Evolutionary conservation across 2,329 filamentous ascomycete genomes (phyloP).

Genomic region (Rhinocladiella mackenziei): DNA sequence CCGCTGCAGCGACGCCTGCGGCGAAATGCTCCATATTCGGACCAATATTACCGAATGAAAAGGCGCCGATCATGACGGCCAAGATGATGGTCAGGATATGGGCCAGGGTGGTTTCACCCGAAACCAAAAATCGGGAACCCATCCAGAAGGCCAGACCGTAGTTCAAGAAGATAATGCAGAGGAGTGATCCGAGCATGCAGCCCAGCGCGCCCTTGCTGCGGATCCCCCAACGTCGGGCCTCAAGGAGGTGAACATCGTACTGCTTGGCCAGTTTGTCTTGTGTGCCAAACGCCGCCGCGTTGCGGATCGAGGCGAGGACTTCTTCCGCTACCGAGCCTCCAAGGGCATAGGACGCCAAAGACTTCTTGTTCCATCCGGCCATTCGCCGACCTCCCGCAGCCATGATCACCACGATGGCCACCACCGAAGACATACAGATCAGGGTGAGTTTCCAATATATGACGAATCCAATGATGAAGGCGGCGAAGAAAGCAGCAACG

Average conservation of each 20-base stretch:
- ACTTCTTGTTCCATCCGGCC: constrained; percentile 73
- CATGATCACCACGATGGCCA: constrained; percentile 76
- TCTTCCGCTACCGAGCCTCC: constrained; percentile 90
- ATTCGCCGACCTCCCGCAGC: constrained; percentile 69
- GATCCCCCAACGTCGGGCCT: constrained; percentile 71
- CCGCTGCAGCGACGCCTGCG: constrained; percentile 74
- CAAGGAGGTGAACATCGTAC: constrained; percentile 71
- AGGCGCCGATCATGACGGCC: constrained; percentile 87
- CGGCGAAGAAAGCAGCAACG: constrained; percentile 76
- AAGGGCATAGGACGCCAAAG: constrained; percentile 72
- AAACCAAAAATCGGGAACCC: constrained; percentile 67
- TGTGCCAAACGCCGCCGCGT: constrained; percentile 87
- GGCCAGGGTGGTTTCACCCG: constrained; percentile 61
- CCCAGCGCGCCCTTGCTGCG: constrained; percentile 69
- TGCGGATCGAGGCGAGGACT: constrained; percentile 88
- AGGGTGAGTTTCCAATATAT: constrained; percentile 91
- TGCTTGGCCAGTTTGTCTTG: constrained; percentile 85
- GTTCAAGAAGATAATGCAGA: constrained; percentile 78
- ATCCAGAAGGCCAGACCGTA: constrained; percentile 88
- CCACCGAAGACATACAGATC: constrained; percentile 76
- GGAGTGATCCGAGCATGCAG: constrained; percentile 78
- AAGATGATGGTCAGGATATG: constrained; percentile 80
- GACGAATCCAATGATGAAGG: constrained; percentile 85
- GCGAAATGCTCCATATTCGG: constrained; percentile 85
- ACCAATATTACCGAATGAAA: constrained; percentile 80